Percentiles rank a stretch among this genome's conserved stretches.
These are phyloP conservation scores for Dimargaris xerosporica DNA, from an alignment of 192 early-diverging fungal genomes.

Conservation along the genomic window DNA sequence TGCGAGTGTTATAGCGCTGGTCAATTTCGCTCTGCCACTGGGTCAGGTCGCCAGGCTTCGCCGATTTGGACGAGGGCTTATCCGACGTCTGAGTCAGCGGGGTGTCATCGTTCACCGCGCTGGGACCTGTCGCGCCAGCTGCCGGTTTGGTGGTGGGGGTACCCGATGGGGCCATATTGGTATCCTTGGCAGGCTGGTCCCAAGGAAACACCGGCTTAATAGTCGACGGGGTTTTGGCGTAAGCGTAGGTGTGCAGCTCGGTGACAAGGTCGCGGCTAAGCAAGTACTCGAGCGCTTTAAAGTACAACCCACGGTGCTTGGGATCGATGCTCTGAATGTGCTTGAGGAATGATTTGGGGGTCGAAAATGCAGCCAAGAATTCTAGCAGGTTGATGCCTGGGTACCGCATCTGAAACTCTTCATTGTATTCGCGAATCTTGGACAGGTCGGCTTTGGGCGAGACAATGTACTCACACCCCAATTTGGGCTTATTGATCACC, in stretches of 20 bases:
- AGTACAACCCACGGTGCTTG: not conserved
- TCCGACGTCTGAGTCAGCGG: not conserved
- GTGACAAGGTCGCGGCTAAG: not conserved
- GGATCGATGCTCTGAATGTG: constrained; percentile 1
- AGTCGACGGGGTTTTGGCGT: not conserved
- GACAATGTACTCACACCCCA: constrained; percentile 65
- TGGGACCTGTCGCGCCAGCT: no score
- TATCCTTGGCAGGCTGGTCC: not conserved
- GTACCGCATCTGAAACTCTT: not conserved
- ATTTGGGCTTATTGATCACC: constrained; percentile 67
- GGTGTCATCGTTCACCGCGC: no score
- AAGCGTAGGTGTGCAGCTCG: constrained; percentile 6
- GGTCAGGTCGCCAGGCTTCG: not conserved
- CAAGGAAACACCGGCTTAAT: constrained; percentile 10
- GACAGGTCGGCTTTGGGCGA: constrained; percentile 44
- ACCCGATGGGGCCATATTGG: no score
- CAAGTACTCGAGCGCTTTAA: not conserved
- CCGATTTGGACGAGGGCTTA: not conserved
- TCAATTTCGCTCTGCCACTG: constrained; percentile 5
- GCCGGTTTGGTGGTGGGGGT: no score
- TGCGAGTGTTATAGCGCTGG: not conserved
- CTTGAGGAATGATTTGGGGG: not conserved
- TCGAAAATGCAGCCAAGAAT: constrained; percentile 9
- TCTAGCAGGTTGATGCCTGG: constrained; percentile 7
- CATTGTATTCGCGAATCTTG: constrained; percentile 22